These are phyloP conservation scores for Arachnomyces sp. DNA, from an alignment of 2,329 filamentous ascomycete species.

Conservation along the genomic window DNA sequence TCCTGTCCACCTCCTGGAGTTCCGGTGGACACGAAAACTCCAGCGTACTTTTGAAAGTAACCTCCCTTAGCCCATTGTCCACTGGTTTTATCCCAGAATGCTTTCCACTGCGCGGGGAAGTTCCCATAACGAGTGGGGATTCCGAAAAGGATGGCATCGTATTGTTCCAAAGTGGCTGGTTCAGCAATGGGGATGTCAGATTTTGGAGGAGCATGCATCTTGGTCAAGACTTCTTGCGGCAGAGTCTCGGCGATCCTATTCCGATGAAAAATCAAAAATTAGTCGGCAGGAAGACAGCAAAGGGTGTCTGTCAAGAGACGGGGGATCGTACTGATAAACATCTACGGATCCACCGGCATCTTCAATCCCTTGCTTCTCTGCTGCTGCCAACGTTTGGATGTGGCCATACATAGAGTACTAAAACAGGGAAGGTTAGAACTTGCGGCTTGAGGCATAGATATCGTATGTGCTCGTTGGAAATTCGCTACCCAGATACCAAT, in stretches of 20 bases:
- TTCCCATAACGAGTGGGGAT: conserved; percentile 96
- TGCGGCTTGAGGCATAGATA: background rate
- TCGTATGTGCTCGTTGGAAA: background rate
- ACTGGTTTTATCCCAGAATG: conserved; percentile 77
- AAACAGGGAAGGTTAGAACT: conserved; percentile 6
- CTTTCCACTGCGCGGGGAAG: conserved; percentile 94
- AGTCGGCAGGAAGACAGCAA: background rate
- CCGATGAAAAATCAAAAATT: background rate
- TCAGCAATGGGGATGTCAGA: conserved; percentile 57
- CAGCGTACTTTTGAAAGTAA: conserved; percentile 82
- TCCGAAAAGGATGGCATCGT: conserved; percentile 86
- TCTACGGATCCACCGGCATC: conserved; percentile 75
- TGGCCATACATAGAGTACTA: conserved; percentile 95
- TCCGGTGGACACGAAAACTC: conserved; percentile 83
- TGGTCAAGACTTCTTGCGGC: conserved; percentile 67
- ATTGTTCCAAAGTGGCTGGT: conserved; percentile 57
- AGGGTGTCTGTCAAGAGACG: background rate
- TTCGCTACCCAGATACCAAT: background rate
- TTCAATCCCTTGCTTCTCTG: conserved; percentile 85
- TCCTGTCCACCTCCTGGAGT: conserved; percentile 87
- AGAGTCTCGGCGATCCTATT: conserved; percentile 76
- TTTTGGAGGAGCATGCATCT: conserved; percentile 87
- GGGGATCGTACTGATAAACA: conserved; percentile 62
- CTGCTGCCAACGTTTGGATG: conserved; percentile 73
- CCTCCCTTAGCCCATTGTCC: conserved; percentile 71